Percentiles rank a stretch among this genome's conserved stretches.
Evolutionary conservation across 768 basidiomycete species (phyloP).

Genomic region (Trametes cinnabarina): DNA sequence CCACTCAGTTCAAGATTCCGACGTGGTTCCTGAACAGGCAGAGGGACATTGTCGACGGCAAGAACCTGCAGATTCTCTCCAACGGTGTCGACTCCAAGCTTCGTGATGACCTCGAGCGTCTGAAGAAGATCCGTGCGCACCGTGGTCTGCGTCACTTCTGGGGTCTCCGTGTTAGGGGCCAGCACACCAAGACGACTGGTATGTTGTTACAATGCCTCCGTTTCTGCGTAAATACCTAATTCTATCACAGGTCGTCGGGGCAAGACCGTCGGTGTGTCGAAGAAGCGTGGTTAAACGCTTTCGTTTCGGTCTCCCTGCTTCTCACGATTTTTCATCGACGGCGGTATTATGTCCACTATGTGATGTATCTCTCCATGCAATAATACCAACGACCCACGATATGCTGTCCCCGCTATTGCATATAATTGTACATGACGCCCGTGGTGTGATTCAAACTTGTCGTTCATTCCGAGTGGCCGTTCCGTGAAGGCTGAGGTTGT

Average conservation of each 20-base stretch:
- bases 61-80: conserved; percentile 92
- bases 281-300: conserved; percentile 65
- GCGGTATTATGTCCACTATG: conserved; percentile 21
- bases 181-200: conserved; percentile 99
- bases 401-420: conserved; percentile 11
- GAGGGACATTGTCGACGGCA: conserved; percentile 96
- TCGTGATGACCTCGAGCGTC: conserved; percentile 94
- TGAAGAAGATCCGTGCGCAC: conserved; percentile 99
- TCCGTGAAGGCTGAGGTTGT: too few species aligned
- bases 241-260: conserved; percentile 76
- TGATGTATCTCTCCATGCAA: conserved; percentile 20
- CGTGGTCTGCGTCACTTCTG: conserved; percentile 91
- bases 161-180: conserved; percentile 94
- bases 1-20: conserved; percentile 99
- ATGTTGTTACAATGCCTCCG: conserved; percentile 22
- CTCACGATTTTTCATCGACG: conserved; percentile 15
- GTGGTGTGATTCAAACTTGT: too few species aligned
- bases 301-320: not conserved
- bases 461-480: too few species aligned
- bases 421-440: too few species aligned
- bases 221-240: not conserved
- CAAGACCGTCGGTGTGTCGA: conserved; percentile 95
- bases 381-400: conserved; percentile 21
- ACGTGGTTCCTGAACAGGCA: conserved; percentile 99
- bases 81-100: conserved; percentile 97